These are phyloP conservation scores for Carallia brachiata DNA, from an alignment of 345 rosid genomes.

Conservation along the genomic window DNA sequence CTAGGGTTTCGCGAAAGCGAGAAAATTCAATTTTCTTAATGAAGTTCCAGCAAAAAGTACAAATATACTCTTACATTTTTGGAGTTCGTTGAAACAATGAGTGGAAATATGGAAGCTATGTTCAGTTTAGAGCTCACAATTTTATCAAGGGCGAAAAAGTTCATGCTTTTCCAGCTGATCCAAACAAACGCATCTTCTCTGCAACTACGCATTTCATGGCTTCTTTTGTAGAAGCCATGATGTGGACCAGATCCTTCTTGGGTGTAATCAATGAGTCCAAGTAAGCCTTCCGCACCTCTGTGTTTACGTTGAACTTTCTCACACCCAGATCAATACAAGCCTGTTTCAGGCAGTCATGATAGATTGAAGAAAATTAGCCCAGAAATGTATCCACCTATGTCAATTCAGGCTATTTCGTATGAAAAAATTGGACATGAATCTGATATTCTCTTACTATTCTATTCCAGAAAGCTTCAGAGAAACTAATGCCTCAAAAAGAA, in stretches of 20 bases:
- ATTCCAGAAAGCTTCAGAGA: slow-evolving; percentile 1
- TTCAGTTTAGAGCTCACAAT: not conserved
- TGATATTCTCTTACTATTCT: too few species aligned
- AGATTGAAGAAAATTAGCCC: slow-evolving; percentile 3
- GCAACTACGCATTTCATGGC: slow-evolving; percentile 82
- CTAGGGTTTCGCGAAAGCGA: too few species aligned
- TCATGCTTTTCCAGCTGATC: slow-evolving; percentile 85
- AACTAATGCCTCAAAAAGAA: not conserved
- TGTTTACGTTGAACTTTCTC: slow-evolving; percentile 89
- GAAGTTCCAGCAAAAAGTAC: too few species aligned
- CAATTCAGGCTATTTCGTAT: slow-evolving; percentile 1
- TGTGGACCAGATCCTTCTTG: slow-evolving; percentile 64
- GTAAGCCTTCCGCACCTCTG: slow-evolving; percentile 82
- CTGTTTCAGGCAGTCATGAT: slow-evolving; percentile 33
- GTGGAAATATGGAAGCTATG: not conserved
- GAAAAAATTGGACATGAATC: not conserved
- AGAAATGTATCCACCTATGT: not conserved
- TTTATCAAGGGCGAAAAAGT: not conserved
- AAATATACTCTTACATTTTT: too few species aligned
- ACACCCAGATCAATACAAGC: slow-evolving; percentile 71
- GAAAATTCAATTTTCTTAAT: too few species aligned
- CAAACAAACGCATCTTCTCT: slow-evolving; percentile 83
- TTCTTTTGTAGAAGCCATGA: slow-evolving; percentile 68
- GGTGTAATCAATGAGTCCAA: slow-evolving; percentile 56
- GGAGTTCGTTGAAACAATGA: too few species aligned